These are phyloP conservation scores for Amanita molliuscula DNA, from an alignment of 768 basidiomycete genomes.

Conservation along the genomic window DNA sequence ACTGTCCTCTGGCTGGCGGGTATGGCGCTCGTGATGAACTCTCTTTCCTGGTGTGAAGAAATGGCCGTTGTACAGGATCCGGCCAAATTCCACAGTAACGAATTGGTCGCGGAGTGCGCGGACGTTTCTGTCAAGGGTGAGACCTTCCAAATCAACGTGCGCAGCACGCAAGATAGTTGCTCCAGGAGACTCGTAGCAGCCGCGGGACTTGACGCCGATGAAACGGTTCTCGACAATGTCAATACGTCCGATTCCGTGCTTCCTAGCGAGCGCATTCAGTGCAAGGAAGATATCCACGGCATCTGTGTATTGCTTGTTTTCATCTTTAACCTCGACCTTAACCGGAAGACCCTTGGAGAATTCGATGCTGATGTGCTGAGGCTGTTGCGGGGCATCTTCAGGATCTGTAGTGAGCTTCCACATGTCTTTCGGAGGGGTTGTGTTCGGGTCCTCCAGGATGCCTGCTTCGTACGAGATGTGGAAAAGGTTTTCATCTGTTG, in stretches of 20 bases:
- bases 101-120: conserved; percentile 92
- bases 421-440: conserved; percentile 92
- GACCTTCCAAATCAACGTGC: conserved; percentile 93
- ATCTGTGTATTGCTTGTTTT: conserved; percentile 68
- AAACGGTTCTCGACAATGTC: conserved; percentile 99
- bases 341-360: conserved; percentile 83
- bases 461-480: conserved; percentile 99
- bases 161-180: conserved; percentile 93
- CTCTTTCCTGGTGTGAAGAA: conserved; percentile 99
- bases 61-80: conserved; percentile 96
- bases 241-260: conserved; percentile 93
- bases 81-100: conserved; percentile 79
- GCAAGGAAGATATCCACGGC: conserved; percentile 87
- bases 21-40: conserved; percentile 85
- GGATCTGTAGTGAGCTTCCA: conserved; percentile 93
- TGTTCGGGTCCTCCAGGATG: conserved; percentile 95
- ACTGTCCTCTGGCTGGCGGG: conserved; percentile 94
- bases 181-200: conserved; percentile 98
- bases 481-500: conserved; percentile 98
- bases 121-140: conserved; percentile 97
- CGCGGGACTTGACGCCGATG: conserved; percentile 97
- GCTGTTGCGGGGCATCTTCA: conserved; percentile 67
- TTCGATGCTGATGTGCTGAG: conserved; percentile 78
- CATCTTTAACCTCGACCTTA: conserved; percentile 56
- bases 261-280: conserved; percentile 86